Evolutionary conservation across 2,329 filamentous ascomycete genomes (phyloP), one percentile per base, ranked within the genome.

Genomic region (Colletotrichum aenigma): DNA sequence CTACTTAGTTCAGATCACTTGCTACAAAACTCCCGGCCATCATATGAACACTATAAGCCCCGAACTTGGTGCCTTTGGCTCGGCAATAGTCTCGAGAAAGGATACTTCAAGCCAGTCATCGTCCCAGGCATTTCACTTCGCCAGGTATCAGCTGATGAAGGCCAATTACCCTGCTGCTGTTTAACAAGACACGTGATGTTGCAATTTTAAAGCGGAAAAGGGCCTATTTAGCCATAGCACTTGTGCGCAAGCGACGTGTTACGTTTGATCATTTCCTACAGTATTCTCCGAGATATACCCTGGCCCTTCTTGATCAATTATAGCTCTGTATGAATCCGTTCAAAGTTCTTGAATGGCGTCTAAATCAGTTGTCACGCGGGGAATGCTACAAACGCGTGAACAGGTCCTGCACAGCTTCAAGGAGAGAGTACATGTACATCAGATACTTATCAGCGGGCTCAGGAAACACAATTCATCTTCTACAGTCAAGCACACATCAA

Each of bases 1-100:
- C 1, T 2, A 16, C 2, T 34, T 34, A 34, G 7, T 38, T 18
- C 16, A 43, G 38, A 43, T 43, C 18, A 10, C 16, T n/a, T n/a
- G 38, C 8, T n/a, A n/a, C 4, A n/a, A 6, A 43, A n/a, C 1
- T n/a, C 9, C 4, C 9, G 9, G 8, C 9, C n/a, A 1, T 43
- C 18, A n/a, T 10, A n/a, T 10, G 18, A 43, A 43, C 8, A 43
- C 9, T 7, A 12, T 12, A 6, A n/a, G 9, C 18, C 38, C 9
- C 7, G 9, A 21, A 3, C 10, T 7, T n/a, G 5, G 8, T 21
- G 9, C 6, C 43, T 48, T 13, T 48, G 1, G n/a, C n/a, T 48
- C 3, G 0, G n/a, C 3, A 48, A 48, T 48, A 2, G n/a, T 48
- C 43, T 48, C 43, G 0, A 48, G 6, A 21, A 48, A 48, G 43